Base-by-base conservation (phyloP, 257 asterid genomes). In the Ballota nigra region DNA sequence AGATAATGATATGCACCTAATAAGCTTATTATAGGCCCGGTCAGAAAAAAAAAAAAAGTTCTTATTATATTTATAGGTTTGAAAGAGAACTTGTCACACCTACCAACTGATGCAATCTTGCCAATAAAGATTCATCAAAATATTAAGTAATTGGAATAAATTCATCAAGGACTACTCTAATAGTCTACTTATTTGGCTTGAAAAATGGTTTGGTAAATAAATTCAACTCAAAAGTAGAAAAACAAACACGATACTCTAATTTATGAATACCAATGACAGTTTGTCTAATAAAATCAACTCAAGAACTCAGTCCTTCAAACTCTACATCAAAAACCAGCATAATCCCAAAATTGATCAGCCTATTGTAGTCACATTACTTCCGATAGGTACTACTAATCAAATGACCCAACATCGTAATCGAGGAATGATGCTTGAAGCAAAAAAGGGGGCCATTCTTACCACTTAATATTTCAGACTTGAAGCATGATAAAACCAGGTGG, bases 361-460 rank as follows among this genome's bases (percentile, higher is more conserved):
- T 61, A 43, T 75, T 59, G 68, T 71, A 69, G 15, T 65, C 66
- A 77, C 59, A 40, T 69, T 67, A 38, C 34, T 12, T 41, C 53
- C 41, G 15, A 40, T 49, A 68, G 23, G 56, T 67, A 45, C 57
- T 58, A 33, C 28, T 38, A 52, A 53, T 61, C 19, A 34, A 56
- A 66, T 10, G 70, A 71, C 64, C 77, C 68, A 41, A 36, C 34
- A 77, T 72, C 78, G 10, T 57, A 65, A 75, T 75, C 85, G 3
- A 59, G 73, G 9, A 56, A 69, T 45, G 79, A 72, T 73, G 68
- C 67, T 34, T 51, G 45, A 74, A 84, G 73, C 74, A 74, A 74
- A 70, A 31, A 24, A 68, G 51, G 68, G n/a, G n/a, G 19, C 6
- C 47, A 69, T 67, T 73, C 82, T 85, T 73, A 78, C 88, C 75